These are phyloP conservation scores for Macrolepiota fuliginosa DNA, from an alignment of 768 basidiomycete genomes.

Conservation along the genomic window DNA sequence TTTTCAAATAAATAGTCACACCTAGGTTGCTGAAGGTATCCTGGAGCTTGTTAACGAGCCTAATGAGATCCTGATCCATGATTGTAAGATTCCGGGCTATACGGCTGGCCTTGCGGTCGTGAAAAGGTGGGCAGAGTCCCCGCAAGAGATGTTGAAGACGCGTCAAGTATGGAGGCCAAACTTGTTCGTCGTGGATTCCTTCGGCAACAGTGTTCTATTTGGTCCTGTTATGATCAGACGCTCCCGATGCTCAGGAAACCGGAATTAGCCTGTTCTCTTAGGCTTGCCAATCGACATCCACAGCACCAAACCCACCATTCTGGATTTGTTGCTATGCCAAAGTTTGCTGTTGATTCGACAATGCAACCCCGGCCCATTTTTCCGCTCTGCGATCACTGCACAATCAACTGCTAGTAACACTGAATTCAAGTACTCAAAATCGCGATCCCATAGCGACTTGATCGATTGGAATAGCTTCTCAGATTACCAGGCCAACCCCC, in stretches of 20 bases:
- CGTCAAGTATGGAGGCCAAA: not conserved
- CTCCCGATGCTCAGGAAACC: not conserved
- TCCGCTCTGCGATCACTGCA: too few relatives aligned
- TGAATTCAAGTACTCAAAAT: too few relatives aligned
- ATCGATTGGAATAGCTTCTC: too few relatives aligned
- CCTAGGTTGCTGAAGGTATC: conserved; percentile 89
- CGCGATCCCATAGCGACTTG: too few relatives aligned
- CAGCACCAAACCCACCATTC: not conserved
- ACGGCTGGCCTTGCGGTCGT: not conserved
- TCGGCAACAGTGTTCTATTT: conserved; percentile 8
- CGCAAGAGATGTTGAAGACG: conserved; percentile 3
- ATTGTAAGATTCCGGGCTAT: not conserved
- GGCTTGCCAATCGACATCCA: not conserved
- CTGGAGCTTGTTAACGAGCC: conserved; percentile 93
- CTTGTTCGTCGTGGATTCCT: not conserved
- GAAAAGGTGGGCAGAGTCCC: conserved; percentile 6
- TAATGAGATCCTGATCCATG: conserved; percentile 95
- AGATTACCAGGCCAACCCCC: too few relatives aligned
- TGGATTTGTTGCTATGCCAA: not conserved
- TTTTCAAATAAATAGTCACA: conserved; percentile 33
- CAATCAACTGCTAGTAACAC: too few relatives aligned
- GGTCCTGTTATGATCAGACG: conserved; percentile 1
- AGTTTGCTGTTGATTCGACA: too few relatives aligned
- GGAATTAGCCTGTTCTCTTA: not conserved
- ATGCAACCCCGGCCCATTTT: too few relatives aligned